phyloP scores from a whole-genome alignment of 495 filamentous ascomycete species.

The Penicillium arizonense region DNA sequence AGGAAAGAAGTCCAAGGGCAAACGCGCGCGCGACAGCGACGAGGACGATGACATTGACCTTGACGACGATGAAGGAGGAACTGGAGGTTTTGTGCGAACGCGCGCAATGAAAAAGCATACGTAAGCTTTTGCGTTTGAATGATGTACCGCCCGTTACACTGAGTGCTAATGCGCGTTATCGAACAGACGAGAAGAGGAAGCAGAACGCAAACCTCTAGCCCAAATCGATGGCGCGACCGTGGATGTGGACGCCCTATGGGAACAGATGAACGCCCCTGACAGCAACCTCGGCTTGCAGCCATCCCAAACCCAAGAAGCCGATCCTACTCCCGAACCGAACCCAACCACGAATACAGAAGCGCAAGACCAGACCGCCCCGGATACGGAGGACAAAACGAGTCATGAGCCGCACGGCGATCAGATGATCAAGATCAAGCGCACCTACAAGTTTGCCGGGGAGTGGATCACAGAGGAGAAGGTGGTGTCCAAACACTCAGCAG shows the following conservation, averaged over 20 bases:
- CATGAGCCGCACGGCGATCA: conserved; percentile 31
- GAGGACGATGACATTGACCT: conserved; percentile 53
- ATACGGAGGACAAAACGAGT: conserved; percentile 13
- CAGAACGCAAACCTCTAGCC: conserved; percentile 57
- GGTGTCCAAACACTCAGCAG: conserved; percentile 74
- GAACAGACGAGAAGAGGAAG: conserved; percentile 52
- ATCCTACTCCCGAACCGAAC: conserved; percentile 13
- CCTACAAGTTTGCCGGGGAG: conserved; percentile 89
- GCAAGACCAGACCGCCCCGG: conserved; percentile 21
- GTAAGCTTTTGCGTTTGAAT: conserved; percentile 26
- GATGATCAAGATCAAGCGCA: conserved; percentile 80
- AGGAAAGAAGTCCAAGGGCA: conserved; percentile 30
- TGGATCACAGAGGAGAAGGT: conserved; percentile 78
- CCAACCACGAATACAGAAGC: conserved; percentile 11
- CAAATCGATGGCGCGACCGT: conserved; percentile 70
- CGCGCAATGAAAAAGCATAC: conserved; percentile 64
- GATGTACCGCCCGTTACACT: conserved; percentile 4
- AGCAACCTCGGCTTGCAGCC: conserved; percentile 12
- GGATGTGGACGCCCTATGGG: conserved; percentile 90
- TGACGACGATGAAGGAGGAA: conserved; percentile 60
- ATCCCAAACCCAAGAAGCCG: conserved; percentile 14
- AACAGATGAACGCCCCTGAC: conserved; percentile 63
- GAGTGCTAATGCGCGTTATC: conserved; percentile 3
- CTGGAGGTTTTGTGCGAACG: conserved; percentile 82
- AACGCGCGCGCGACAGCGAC: conserved; percentile 38